A percentile compares a stretch with the other conserved stretches of the same genome.
These are phyloP conservation scores for Syncephalastrum contaminatum DNA, from an alignment of 371 early-diverging fungal genomes.

Conservation along the genomic window DNA sequence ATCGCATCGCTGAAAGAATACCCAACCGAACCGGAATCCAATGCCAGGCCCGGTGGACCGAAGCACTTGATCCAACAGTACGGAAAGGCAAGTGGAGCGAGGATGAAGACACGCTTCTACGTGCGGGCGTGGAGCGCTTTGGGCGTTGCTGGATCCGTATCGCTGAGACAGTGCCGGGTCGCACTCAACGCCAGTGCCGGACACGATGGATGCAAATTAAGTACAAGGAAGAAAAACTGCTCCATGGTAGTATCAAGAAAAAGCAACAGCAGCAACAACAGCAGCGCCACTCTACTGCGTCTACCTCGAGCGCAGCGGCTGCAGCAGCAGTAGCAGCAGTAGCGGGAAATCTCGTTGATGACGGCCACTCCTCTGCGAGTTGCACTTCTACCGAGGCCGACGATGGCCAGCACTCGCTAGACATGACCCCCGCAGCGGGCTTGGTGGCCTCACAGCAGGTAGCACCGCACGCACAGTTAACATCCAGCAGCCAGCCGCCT, in stretches of 20 bases:
- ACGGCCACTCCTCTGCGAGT: slow-evolving; percentile 1
- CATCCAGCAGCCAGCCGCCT: too few relatives aligned
- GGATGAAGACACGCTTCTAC: slow-evolving; percentile 61
- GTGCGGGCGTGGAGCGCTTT: slow-evolving; percentile 46
- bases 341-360: background rate
- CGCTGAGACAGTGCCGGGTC: slow-evolving; percentile 61
- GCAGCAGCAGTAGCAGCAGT: background rate
- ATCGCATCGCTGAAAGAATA: slow-evolving; percentile 52
- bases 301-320: background rate
- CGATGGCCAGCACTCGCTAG: too few relatives aligned
- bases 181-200: slow-evolving; percentile 76
- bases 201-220: slow-evolving; percentile 68
- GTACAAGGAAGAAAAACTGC: slow-evolving; percentile 39
- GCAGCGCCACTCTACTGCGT: background rate
- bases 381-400: slow-evolving; percentile 6
- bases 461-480: too few relatives aligned
- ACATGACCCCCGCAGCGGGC: too few relatives aligned
- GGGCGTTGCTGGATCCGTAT: slow-evolving; percentile 76
- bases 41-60: slow-evolving; percentile 76
- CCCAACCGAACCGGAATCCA: slow-evolving; percentile 69
- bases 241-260: slow-evolving; percentile 13
- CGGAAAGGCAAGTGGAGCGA: slow-evolving; percentile 68
- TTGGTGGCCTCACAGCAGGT: too few relatives aligned
- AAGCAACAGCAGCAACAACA: slow-evolving; percentile 19
- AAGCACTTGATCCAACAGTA: slow-evolving; percentile 70